Evolutionary conservation across 805 yeast species (phyloP).

Genomic region (Pichia thaimueangensis): DNA sequence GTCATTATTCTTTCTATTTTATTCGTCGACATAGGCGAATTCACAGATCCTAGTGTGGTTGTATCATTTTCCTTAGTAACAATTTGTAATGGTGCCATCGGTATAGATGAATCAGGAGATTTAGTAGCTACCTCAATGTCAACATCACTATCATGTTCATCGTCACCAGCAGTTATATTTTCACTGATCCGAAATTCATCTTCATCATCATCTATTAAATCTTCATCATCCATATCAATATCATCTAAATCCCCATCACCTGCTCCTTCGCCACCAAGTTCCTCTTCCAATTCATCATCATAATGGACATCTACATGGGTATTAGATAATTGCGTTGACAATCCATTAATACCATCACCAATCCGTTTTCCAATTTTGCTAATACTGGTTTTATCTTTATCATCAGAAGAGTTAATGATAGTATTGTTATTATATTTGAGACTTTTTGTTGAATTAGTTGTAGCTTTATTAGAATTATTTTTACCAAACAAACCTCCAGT

Average conservation of each 20-base stretch:
- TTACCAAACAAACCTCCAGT: too few relatives aligned
- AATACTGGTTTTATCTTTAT: neutral
- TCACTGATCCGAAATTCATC: conserved; percentile 5
- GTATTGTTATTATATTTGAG: too few relatives aligned
- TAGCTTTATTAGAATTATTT: too few relatives aligned
- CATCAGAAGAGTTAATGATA: too few relatives aligned
- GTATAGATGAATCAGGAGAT: too few relatives aligned
- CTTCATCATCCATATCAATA: conserved; percentile 10
- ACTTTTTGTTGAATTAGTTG: too few relatives aligned
- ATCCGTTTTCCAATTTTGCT: neutral
- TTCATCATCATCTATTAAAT: conserved; percentile 6
- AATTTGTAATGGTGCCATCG: neutral
- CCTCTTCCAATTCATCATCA: conserved; percentile 30
- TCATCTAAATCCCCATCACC: conserved; percentile 29
- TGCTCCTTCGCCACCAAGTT: conserved; percentile 10
- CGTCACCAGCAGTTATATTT: neutral
- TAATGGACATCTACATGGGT: neutral
- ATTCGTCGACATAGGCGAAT: neutral
- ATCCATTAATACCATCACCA: neutral
- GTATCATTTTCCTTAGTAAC: neutral
- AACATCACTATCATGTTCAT: conserved; percentile 3
- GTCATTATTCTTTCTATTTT: neutral
- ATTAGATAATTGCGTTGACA: neutral
- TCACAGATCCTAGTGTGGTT: neutral
- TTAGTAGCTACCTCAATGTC: neutral